Conservation (phyloP, 768 basidiomycete genomes). For the Pleurotus djamor region DNA sequence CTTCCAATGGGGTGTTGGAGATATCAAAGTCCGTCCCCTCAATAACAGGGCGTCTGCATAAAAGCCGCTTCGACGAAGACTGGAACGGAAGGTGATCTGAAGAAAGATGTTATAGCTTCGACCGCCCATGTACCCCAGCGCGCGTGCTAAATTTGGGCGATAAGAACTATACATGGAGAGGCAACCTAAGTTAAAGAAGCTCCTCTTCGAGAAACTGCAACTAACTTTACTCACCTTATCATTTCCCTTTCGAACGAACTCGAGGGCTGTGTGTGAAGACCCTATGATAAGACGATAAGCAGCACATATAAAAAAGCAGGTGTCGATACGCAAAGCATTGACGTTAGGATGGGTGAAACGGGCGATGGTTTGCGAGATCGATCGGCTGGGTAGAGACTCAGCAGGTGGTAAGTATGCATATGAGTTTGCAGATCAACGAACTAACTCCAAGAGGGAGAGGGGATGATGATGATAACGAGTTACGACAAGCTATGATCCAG, state of each 20-base stretch:
- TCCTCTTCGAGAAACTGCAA: not conserved
- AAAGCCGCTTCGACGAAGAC: not conserved
- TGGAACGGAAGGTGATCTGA: not conserved
- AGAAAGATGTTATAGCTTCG: not conserved
- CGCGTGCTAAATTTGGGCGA: not conserved
- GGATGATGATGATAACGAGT: not conserved
- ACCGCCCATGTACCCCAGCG: no score
- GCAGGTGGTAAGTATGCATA: not conserved
- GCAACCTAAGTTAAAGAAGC: not conserved
- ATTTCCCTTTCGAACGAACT: not conserved
- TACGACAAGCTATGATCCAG: not conserved
- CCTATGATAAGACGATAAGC: not conserved
- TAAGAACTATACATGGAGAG: not conserved
- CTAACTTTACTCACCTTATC: conserved; percentile 6
- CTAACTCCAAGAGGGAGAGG: not conserved
- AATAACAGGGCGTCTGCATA: no score
- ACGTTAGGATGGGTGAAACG: not conserved
- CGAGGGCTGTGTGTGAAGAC: no score
- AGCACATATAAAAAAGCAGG: not conserved
- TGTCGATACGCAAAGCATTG: not conserved
- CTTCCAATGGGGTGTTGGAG: conserved; percentile 1
- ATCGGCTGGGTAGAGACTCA: not conserved
- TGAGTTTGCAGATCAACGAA: not conserved
- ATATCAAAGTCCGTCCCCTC: no score
- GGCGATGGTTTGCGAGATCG: not conserved